Evolutionary conservation across 129 eudicot genomes (phyloP).

Genomic region (Heracleum sosnowskyi): DNA sequence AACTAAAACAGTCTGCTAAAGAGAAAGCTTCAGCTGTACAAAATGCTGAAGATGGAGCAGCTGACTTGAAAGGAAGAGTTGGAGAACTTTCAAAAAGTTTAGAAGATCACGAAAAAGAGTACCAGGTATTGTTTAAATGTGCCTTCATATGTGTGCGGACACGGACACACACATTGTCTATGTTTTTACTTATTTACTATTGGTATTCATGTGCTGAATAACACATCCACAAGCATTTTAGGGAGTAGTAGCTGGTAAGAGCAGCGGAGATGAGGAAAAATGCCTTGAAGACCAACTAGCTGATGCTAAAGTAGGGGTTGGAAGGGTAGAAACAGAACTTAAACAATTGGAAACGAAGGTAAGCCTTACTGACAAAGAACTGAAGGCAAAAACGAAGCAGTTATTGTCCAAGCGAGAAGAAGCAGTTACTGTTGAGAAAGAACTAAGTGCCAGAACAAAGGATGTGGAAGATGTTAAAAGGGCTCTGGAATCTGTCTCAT

Average conservation of each 20-base stretch:
- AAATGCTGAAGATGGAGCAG: constrained; percentile 84
- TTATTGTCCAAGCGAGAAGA: constrained; percentile 60
- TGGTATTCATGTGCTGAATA: constrained; percentile 6
- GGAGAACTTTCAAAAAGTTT: constrained; percentile 64
- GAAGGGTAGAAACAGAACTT: constrained; percentile 80
- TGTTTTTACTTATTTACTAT: not conserved
- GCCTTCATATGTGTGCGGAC: not conserved
- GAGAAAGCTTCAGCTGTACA: constrained; percentile 73
- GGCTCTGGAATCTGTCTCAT: constrained; percentile 54
- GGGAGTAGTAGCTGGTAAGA: constrained; percentile 97
- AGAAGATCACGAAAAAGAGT: constrained; percentile 82
- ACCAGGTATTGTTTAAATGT: constrained; percentile 45
- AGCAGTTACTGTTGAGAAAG: constrained; percentile 75
- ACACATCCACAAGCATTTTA: constrained; percentile 18
- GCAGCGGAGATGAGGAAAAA: constrained; percentile 89
- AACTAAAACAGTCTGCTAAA: constrained; percentile 66
- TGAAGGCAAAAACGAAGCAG: constrained; percentile 56
- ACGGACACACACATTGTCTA: not conserved
- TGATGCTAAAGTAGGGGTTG: constrained; percentile 95
- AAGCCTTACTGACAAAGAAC: constrained; percentile 69
- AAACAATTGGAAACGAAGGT: constrained; percentile 80
- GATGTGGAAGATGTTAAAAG: constrained; percentile 64
- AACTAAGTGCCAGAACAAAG: constrained; percentile 51
- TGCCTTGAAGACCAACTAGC: constrained; percentile 92
- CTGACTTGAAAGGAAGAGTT: constrained; percentile 54